Conservation (phyloP, 78 protist genomes). For the Chrysochromulina tobinii region DNA sequence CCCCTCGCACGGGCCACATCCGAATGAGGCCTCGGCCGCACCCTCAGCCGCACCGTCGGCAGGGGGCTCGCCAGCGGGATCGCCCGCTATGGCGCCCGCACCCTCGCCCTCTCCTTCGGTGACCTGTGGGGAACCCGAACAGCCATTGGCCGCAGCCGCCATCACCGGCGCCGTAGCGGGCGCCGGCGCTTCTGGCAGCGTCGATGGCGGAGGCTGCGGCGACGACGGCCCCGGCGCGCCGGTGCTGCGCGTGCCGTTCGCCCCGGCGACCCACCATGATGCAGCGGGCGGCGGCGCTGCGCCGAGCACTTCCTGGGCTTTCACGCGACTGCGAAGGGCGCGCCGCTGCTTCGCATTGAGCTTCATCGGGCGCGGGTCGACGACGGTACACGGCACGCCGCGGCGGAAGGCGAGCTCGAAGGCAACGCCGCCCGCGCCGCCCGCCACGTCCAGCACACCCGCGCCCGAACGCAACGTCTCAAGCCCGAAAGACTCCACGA, state of each 20-base stretch:
- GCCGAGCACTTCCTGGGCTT: background rate
- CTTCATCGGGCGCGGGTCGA: slow-evolving; percentile 15
- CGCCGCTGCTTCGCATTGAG: background rate
- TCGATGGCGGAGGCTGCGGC: background rate
- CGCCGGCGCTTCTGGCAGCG: background rate
- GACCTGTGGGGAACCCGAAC: too few species aligned
- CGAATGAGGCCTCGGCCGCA: too few species aligned
- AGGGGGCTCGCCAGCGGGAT: too few species aligned
- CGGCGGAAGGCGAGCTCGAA: background rate
- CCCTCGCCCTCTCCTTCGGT: too few species aligned
- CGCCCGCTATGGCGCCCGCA: too few species aligned
- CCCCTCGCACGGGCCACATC: too few species aligned
- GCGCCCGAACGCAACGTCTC: background rate
- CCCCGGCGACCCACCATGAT: too few species aligned
- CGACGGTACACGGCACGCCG: background rate
- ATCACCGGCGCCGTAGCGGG: background rate
- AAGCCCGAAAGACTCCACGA: background rate
- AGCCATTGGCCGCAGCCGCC: too few species aligned
- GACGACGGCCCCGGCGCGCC: background rate
- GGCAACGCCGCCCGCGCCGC: slow-evolving; percentile 25
- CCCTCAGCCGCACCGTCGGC: too few species aligned
- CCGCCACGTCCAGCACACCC: slow-evolving; percentile 57
- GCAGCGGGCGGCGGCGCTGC: too few species aligned
- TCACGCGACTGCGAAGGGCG: background rate
- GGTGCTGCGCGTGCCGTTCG: background rate